Evolutionary conservation across 164 flowering plant genomes (phyloP), one percentile per base, ranked within the genome.

Genomic region (Aristolochia fimbriata): DNA sequence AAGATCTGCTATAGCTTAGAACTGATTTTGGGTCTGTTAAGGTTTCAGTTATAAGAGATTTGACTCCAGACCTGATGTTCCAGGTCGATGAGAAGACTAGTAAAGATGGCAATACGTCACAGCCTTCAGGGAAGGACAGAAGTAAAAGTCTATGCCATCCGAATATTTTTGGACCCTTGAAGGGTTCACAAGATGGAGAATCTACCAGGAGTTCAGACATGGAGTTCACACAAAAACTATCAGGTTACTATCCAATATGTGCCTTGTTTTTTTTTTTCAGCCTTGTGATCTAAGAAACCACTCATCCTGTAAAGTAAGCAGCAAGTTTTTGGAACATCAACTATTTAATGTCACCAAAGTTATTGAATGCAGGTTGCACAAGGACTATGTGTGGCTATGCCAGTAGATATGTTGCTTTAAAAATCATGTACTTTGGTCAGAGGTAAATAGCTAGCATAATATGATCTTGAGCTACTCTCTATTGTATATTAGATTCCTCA

Each of bases 341-440:
- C 43, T 37, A 37, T 37, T 37, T 37, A 15, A 15, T 1, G 30
- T 9, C 16, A 54, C 24, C 15, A 8, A 14, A 8, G 1, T 24
- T 15, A 14, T 11, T 27, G 14, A 0, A 17, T 55, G 43, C 58
- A 56, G 41, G 20, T 56, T 2, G 19, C 27, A 24, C n/a, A 24
- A 30, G 19, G 58, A 27, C 2, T 4, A 56, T 56, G 27, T 12
- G 17, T 30, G 41, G 17, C 4, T 11, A 31, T 56, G 43, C 77
- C 55, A 84, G 63, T 73, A 72, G 96, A 80, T 80, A 75, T 72
- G 75, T 88, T 61, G 97, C 97, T 64, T 74, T 91, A 21, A 83
- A 83, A 73, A 68, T 91, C 54, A 86, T 91, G 96, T 91, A 91
- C 69, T 91, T 91, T 73, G 97, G 97, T 60, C 76, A 73, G 62